Evolutionary conservation across 768 basidiomycete species (phyloP), one percentile per base, ranked within the genome.

Genomic region (Pulveroboletus sp.): DNA sequence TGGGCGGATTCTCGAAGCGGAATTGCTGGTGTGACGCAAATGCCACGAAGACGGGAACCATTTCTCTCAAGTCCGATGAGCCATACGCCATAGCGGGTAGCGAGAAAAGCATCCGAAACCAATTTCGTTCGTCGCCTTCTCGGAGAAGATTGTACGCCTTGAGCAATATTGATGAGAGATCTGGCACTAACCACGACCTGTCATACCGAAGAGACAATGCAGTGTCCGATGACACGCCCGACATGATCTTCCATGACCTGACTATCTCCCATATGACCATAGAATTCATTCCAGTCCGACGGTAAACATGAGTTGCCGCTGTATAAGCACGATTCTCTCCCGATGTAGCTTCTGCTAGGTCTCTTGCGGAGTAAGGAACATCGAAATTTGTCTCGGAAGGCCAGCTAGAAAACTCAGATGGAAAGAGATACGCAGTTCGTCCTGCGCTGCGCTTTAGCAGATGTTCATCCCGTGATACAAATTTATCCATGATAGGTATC

Each of bases 71-170:
- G 0, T 42, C 8, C 1, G 62, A 43, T 9, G 62, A 62, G 3
- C 42, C 50, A 45, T 69, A 71, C 12, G 44, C 62, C 56, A 70
- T 58, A 8, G 65, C 60, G 20, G 66, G 50, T 10, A 69, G 56
- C 3, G 59, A 58, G 43, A 70, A 70, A n/a, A 57, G 45, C 20
- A 70, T 27, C 7, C 33, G 40, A 7, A 16, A 25, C 49, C 52
- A 21, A 51, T 29, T 23, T 35, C 14, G 21, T 16, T 21, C 34
- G 17, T 45, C 11, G 25, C 45, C 40, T 13, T 14, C 16, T 20
- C 61, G 56, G 33, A 58, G 63, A n/a, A 52, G 33, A 27, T 65
- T 42, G 23, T 66, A 69, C 1, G 62, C 25, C 11, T 60, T 49
- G 19, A 70, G 45, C 58, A 65, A 69, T 2, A 40, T 53, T 12